Percentiles rank a stretch among this genome's conserved stretches.
These are phyloP conservation scores for Lentinula detonsa DNA, from an alignment of 768 basidiomycete genomes.

Conservation along the genomic window DNA sequence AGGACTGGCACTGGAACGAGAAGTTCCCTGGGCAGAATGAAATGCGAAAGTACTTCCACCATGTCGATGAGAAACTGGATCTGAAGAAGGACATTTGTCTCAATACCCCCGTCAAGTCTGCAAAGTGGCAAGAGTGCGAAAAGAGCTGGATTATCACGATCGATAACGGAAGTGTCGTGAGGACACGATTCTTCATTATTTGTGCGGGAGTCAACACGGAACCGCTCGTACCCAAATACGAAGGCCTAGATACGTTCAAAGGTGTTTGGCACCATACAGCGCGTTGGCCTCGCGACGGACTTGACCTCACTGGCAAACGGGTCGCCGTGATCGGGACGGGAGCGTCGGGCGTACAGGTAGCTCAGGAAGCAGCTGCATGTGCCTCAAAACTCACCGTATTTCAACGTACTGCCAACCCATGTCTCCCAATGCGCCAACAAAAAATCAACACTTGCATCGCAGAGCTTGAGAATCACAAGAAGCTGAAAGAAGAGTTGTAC, in stretches of 20 bases:
- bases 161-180: background rate
- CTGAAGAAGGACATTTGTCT: constrained; percentile 9
- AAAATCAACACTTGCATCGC: background rate
- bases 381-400: constrained; percentile 5
- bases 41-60: constrained; percentile 10
- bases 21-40: constrained; percentile 8
- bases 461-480: background rate
- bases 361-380: constrained; percentile 4
- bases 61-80: constrained; percentile 11
- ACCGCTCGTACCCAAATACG: background rate
- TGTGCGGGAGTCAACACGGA: constrained; percentile 5
- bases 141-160: constrained; percentile 8
- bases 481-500: constrained; percentile 3
- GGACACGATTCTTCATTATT: background rate
- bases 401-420: constrained; percentile 6
- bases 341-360: constrained; percentile 5
- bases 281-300: constrained; percentile 3
- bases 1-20: constrained; percentile 8
- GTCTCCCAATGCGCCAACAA: constrained; percentile 7
- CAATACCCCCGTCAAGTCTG: constrained; percentile 9
- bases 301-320: constrained; percentile 1
- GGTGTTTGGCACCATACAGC: constrained; percentile 4
- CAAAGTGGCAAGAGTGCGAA: constrained; percentile 6
- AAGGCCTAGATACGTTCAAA: constrained; percentile 3
- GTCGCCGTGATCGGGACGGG: constrained; percentile 7